Evolutionary conservation across 306 rosid genomes (phyloP).

Genomic region (Cucumis sativus): DNA sequence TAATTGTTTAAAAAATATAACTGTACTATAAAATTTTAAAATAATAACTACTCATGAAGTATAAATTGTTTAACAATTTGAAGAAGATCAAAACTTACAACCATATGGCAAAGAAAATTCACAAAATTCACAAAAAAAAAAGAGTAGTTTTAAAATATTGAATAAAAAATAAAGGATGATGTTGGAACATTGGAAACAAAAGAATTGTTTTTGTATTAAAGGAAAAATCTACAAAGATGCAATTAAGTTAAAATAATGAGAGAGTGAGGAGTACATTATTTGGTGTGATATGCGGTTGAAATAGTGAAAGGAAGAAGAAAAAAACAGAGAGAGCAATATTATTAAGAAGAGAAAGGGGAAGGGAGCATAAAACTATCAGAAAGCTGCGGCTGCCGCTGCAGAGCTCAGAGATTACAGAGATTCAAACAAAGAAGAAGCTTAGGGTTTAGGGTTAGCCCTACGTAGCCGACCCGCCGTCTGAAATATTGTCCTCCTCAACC

Average conservation of each 20-base stretch:
- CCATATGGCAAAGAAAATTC: no score
- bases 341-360: background rate
- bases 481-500: constrained; percentile 62
- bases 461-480: constrained; percentile 29
- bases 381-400: constrained; percentile 2
- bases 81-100: no score
- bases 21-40: no score
- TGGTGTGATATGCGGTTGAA: background rate
- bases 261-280: background rate
- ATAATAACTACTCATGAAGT: no score
- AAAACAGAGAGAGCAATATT: background rate
- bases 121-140: no score
- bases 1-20: no score
- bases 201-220: no score
- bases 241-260: background rate
- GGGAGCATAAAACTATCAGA: background rate
- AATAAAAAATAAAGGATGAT: no score
- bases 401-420: background rate
- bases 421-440: background rate
- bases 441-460: background rate
- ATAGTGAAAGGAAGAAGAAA: background rate
- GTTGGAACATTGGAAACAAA: no score
- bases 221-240: no score
- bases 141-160: no score
- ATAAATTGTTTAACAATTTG: no score